Evolutionary conservation across 2,329 filamentous ascomycete species (phyloP).

Genomic region (Colletotrichum aenigma): DNA sequence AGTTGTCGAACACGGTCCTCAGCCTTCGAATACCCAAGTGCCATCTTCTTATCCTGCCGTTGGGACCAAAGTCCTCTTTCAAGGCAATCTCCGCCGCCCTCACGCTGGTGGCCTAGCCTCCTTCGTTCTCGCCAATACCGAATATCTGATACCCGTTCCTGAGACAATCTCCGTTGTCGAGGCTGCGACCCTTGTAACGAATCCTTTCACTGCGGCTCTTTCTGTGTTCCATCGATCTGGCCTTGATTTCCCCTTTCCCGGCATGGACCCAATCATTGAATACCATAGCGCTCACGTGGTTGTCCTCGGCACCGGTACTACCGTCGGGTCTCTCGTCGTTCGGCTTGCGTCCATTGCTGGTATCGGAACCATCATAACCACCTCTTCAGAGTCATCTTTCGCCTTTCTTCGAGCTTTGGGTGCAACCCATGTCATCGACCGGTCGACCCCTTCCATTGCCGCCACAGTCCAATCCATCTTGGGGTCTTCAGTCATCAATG

Average conservation of each 20-base stretch:
- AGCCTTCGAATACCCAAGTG: neutral
- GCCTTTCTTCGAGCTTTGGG: neutral
- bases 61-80: neutral
- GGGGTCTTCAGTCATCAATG: neutral
- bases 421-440: neutral
- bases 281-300: neutral
- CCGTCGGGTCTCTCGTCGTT: neutral
- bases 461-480: neutral
- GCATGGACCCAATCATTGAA: neutral
- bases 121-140: neutral
- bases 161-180: neutral
- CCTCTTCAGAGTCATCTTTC: neutral
- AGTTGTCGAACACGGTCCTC: neutral
- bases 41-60: no score
- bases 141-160: neutral
- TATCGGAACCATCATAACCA: neutral
- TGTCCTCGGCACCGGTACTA: neutral
- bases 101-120: neutral
- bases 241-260: neutral
- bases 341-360: neutral
- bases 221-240: neutral
- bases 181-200: neutral
- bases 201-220: neutral
- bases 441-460: neutral
- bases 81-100: neutral